A percentile compares a stretch with the other conserved stretches of the same genome.
Evolutionary conservation across 2,329 filamentous ascomycete genomes (phyloP).

Genomic region (Plenodomus lindquistii): DNA sequence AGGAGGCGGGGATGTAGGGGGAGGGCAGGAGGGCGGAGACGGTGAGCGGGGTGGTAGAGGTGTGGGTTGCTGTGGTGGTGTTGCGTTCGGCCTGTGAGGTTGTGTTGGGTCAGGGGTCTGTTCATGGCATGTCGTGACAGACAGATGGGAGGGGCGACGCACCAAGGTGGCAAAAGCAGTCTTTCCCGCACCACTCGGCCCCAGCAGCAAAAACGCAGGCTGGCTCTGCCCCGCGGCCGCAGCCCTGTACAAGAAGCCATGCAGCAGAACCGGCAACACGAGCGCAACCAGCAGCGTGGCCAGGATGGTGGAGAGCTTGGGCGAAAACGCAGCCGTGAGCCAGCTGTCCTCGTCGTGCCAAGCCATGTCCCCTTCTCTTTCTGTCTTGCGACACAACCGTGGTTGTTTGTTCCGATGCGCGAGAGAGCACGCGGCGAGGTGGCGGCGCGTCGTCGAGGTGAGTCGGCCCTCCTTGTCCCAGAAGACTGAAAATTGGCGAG

Average conservation of each 20-base stretch:
- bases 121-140: not conserved
- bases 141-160: constrained; percentile 23
- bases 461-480: too few relatives aligned
- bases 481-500: constrained; percentile 9
- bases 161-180: constrained; percentile 83
- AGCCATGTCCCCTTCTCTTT: constrained; percentile 25
- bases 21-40: constrained; percentile 64
- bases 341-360: constrained; percentile 48
- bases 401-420: too few relatives aligned
- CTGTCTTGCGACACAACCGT: not conserved
- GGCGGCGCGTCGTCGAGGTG: constrained; percentile 9
- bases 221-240: constrained; percentile 65
- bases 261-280: constrained; percentile 74
- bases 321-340: constrained; percentile 53
- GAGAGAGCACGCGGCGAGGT: too few relatives aligned
- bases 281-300: constrained; percentile 73
- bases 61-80: constrained; percentile 58
- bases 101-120: not conserved
- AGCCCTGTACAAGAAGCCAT: constrained; percentile 71
- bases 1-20: constrained; percentile 60
- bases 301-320: constrained; percentile 57
- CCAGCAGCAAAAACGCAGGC: constrained; percentile 79
- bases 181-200: constrained; percentile 83
- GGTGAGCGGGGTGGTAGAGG: constrained; percentile 48
- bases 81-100: constrained; percentile 57